Conservation (phyloP, 352 stramenopile genomes). For the Globisporangium spinosum region DNA sequence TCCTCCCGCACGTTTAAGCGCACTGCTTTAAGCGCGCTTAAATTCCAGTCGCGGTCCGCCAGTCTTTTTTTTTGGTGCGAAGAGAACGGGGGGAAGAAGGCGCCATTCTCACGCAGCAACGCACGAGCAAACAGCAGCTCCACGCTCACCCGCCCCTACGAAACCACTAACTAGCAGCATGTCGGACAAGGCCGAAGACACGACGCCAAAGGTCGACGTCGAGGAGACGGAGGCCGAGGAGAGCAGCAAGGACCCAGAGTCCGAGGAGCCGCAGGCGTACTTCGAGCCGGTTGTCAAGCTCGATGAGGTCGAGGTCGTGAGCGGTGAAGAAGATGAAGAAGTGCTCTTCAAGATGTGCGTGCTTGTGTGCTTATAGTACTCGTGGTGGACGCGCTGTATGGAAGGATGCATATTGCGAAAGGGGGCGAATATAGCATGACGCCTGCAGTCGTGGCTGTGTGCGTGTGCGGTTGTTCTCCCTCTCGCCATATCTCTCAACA, state of each 20-base stretch:
- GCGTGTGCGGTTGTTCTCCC: not conserved
- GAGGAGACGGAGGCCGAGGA: slow-evolving; percentile 50
- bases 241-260: slow-evolving; percentile 58
- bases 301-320: slow-evolving; percentile 95
- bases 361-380: not conserved
- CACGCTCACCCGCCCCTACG: not conserved
- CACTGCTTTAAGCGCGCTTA: slow-evolving; percentile 34
- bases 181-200: slow-evolving; percentile 68
- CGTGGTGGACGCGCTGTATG: not conserved
- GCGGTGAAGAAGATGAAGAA: slow-evolving; percentile 97
- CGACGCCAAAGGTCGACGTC: slow-evolving; percentile 52
- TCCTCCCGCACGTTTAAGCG: not conserved
- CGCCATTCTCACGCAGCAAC: slow-evolving; percentile 12
- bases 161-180: slow-evolving; percentile 31
- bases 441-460: not conserved
- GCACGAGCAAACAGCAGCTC: not conserved
- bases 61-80: slow-evolving; percentile 25
- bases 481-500: not conserved
- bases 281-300: slow-evolving; percentile 88
- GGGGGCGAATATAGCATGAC: not conserved
- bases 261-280: slow-evolving; percentile 84
- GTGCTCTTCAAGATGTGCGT: slow-evolving; percentile 90
- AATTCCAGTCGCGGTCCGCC: slow-evolving; percentile 19
- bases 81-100: slow-evolving; percentile 4
- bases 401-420: not conserved